Base-by-base conservation (phyloP, 2,329 filamentous ascomycete species). In the Monilinia aucupariae region DNA sequence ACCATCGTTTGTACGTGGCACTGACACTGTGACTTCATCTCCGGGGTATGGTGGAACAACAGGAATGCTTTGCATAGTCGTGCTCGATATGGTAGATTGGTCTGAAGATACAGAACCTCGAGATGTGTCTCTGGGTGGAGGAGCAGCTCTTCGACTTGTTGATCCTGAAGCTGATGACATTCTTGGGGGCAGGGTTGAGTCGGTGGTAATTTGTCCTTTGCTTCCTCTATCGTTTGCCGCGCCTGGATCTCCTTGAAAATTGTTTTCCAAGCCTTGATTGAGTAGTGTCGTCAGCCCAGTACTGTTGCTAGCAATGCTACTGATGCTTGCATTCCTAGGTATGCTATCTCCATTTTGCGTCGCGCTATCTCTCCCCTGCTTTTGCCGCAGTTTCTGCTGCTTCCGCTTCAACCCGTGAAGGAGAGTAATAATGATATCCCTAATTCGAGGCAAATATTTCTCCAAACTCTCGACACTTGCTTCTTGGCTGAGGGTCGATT, bases 351-450 rank as follows among this genome's bases (percentile, higher is more conserved):
- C 63, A 64, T 69, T 70, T 37, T 66, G 63, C 45, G 34, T 39
- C 15, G 61, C 47, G 9, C 66, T 67, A 55, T 87, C 85, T 63
- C 82, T 79, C 4, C 79, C 75, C 68, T 86, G 83, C 67, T 83
- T 86, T 71, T 87, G 85, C 34, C 85, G 79, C 71, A 99, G 77
- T 71, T 92, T 91, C 73, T 96, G 92, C 74, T 99, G 94, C 76
- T 99, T 99, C 76, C 93, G 88, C 79, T 99, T 99, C 67, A 99
- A 78, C 2, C 94, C 94, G 74, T 99, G 94, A 10, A 99, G 83
- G 37, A 99, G 81, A 74, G 96, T 97, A 76, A 99, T 97, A 74
- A 99, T 99, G 72, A 99, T 99, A 75, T 99, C 94, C 71, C 94
- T 87, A 75, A 99, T 99, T 64, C 90, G 86, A 0, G 94, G 94